A percentile compares a stretch with the other conserved stretches of the same genome.
These are phyloP conservation scores for Termitomyces sp. DNA, from an alignment of 768 basidiomycete genomes.

Conservation along the genomic window DNA sequence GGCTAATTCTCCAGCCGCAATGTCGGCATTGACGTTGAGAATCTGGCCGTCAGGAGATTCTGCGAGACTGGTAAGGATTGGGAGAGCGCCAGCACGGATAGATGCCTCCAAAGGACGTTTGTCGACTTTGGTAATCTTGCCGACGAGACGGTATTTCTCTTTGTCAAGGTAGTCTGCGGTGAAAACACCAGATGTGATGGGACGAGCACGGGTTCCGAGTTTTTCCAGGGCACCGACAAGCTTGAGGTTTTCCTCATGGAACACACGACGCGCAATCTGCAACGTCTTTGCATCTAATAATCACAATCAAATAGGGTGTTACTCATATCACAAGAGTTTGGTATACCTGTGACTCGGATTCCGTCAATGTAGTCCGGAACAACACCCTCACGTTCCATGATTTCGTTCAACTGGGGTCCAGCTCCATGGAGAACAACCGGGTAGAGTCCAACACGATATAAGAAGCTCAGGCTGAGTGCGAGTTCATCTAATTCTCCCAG, in stretches of 20 bases:
- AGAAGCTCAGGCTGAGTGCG: slow-evolving; percentile 90
- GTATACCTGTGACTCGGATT: slow-evolving; percentile 89
- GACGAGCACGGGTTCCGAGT: slow-evolving; percentile 93
- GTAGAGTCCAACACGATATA: slow-evolving; percentile 96
- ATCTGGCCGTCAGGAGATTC: slow-evolving; percentile 97
- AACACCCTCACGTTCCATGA: slow-evolving; percentile 89
- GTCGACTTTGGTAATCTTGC: slow-evolving; percentile 91
- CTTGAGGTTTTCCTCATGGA: slow-evolving; percentile 95
- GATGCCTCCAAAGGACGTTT: slow-evolving; percentile 96
- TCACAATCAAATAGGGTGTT: background rate
- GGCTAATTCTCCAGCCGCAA: slow-evolving; percentile 95
- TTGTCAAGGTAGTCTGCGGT: slow-evolving; percentile 95
- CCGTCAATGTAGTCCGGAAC: slow-evolving; percentile 97
- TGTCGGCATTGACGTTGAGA: slow-evolving; percentile 97
- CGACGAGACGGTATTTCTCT: slow-evolving; percentile 92
- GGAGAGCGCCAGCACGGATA: slow-evolving; percentile 92
- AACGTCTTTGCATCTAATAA: slow-evolving; percentile 85
- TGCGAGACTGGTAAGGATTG: slow-evolving; percentile 91
- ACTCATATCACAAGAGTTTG: background rate
- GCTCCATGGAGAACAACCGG: slow-evolving; percentile 96
- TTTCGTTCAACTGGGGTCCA: slow-evolving; percentile 91
- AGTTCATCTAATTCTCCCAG: slow-evolving; percentile 90
- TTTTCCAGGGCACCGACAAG: slow-evolving; percentile 90
- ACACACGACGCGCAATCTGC: slow-evolving; percentile 90
- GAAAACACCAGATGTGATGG: slow-evolving; percentile 97